Base-by-base conservation (phyloP, 192 early-diverging fungal genomes). In the Fimicolochytrium jonesii region DNA sequence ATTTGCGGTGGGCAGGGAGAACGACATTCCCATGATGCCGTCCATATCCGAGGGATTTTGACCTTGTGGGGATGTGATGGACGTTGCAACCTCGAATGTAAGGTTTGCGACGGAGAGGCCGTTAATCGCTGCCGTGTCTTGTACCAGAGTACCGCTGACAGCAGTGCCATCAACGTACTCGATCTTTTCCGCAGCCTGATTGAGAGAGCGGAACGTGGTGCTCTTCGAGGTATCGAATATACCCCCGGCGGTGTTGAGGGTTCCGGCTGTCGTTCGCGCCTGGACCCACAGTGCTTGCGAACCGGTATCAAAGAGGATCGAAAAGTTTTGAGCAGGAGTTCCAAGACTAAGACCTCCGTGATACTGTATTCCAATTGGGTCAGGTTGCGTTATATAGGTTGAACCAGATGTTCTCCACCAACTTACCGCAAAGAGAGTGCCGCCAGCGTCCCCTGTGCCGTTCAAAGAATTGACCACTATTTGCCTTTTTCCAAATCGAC, bases 241-340 rank as follows among this genome's bases (percentile, higher is more conserved):
- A 34, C 51, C 15, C 4, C 68, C 66, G 6, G 39, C 29, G 6
- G 30, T 31, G 23, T 58, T 53, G 49, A 69, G 58, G 17, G 55
- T 52, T 41, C 56, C 45, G 10, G 26, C 22, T 22, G 43, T 68
- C 42, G 66, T 69, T 13, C 31, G 41, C 13, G 69, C 43, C 30
- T 68, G 66, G 13, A 75, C 36, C 78, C 78, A 80, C n/a, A 75
- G 39, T 5, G 35, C 44, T 42, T 56, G 67, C 6, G 70, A 73
- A 28, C 78, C 78, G 17, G 70, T 76, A 39, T 80, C 78, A 44
- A 80, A 73, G 13, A 77, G 60, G 41, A 73, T 54, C 29, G 33
- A 28, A 52, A 72, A 66, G 3, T 39, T 57, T 44, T 74, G 60
- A 6, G 64, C 10, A 7, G 78, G 78, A 4, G 74, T 74, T 18